These are phyloP conservation scores for Chlorella sp. DNA, from an alignment of 139 green algal genomes.

Conservation along the genomic window DNA sequence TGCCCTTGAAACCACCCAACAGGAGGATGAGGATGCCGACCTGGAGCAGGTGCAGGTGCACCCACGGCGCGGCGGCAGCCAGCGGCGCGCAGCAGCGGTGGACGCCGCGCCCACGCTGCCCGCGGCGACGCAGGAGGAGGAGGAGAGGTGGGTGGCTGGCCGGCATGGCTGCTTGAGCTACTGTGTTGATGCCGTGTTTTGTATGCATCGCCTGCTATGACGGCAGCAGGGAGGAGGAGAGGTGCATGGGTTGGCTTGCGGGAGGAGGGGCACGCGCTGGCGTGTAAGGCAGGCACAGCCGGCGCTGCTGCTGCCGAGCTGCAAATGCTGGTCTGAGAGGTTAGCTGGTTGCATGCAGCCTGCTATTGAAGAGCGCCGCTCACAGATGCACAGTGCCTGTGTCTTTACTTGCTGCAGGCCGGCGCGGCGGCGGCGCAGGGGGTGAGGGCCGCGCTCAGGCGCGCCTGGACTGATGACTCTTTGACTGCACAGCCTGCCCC, in stretches of 20 bases:
- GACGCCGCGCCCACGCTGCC: background rate
- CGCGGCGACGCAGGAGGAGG: background rate
- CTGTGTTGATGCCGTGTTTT: too few relatives aligned
- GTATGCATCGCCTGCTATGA: too few relatives aligned
- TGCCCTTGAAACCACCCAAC: background rate
- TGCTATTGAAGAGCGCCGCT: background rate
- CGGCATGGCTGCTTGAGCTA: too few relatives aligned
- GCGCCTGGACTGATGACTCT: too few relatives aligned
- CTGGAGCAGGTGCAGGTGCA: background rate
- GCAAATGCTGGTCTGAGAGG: too few relatives aligned
- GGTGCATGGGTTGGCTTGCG: too few relatives aligned
- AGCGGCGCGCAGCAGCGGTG: background rate
- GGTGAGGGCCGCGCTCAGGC: background rate
- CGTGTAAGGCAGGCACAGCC: background rate
- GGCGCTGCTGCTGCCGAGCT: background rate
- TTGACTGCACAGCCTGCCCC: too few relatives aligned
- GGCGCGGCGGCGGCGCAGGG: background rate
- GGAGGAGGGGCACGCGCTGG: too few relatives aligned
- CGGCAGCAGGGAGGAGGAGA: too few relatives aligned
- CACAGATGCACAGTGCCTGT: too few relatives aligned
- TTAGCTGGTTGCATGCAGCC: too few relatives aligned
- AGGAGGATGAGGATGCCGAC: background rate
- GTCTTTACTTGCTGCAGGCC: background rate
- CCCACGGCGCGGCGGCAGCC: background rate
- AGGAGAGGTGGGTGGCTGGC: slow-evolving; percentile 9